Evolutionary conservation across 2,329 filamentous ascomycete genomes (phyloP).

Genomic region (Fusarium miscanthi): DNA sequence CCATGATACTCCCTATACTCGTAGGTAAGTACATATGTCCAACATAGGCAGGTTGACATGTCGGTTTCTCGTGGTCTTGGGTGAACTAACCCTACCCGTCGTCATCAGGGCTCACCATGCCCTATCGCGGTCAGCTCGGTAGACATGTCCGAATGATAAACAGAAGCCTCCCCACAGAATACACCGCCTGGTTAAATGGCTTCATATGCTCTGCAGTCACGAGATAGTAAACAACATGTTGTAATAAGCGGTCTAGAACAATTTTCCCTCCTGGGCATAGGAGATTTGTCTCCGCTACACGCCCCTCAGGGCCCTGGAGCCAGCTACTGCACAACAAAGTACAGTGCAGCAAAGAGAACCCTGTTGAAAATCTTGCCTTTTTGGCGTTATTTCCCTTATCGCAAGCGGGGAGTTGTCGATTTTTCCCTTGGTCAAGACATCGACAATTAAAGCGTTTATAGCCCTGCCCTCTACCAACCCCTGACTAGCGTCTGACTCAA

Average conservation of each 20-base stretch:
- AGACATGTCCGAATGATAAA: neutral
- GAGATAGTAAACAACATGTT: neutral
- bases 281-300: slow-evolving; percentile 18
- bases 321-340: slow-evolving; percentile 28
- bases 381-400: slow-evolving; percentile 33
- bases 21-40: slow-evolving; percentile 9
- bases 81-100: neutral
- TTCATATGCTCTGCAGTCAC: slow-evolving; percentile 8
- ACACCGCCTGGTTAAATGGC: slow-evolving; percentile 28
- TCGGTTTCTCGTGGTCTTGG: neutral
- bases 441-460: slow-evolving; percentile 25
- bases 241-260: slow-evolving; percentile 30
- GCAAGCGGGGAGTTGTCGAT: slow-evolving; percentile 22
- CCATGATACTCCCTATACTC: neutral
- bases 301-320: slow-evolving; percentile 1
- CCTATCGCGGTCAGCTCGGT: slow-evolving; percentile 13
- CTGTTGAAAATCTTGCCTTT: slow-evolving; percentile 18
- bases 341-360: slow-evolving; percentile 20
- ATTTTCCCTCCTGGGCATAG: neutral
- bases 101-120: slow-evolving; percentile 18
- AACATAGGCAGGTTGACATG: neutral
- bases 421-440: slow-evolving; percentile 20
- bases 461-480: slow-evolving; percentile 14
- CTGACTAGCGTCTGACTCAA: slow-evolving; percentile 35
- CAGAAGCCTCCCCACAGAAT: slow-evolving; percentile 5